Evolutionary conservation across 164 flowering plant genomes (phyloP), one percentile per base, ranked within the genome.

Genomic region (Aristolochia californica): DNA sequence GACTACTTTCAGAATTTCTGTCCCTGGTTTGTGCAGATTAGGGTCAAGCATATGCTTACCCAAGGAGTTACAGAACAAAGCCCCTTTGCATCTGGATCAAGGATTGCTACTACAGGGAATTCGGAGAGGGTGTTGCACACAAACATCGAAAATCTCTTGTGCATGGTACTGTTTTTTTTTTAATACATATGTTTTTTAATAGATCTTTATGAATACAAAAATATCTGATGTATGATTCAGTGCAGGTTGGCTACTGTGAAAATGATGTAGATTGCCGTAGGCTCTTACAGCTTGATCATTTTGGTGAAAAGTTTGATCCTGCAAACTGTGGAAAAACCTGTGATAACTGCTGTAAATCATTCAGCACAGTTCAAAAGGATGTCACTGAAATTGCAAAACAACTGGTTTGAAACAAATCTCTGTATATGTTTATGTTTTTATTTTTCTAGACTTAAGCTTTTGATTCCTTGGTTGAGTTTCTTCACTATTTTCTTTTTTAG

Each of bases 181-280:
- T 66, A 34, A 10, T 40, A 28, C 56, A 40, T 16, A 22, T 53
- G 28, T 48, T 47, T 57, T 26, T 48, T 45, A 40, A 20, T 9
- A 21, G 23, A 16, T 5, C 50, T n/a, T 54, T 49, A 63, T 15
- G 45, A 53, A 34, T 8, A 20, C 59, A 49, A 30, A 40, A 50
- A 12, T 62, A 9, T 43, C 5, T 47, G 14, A 26, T 26, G 34
- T 48, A 38, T 58, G 5, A 48, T 47, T 20, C 51, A 2, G 68
- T 71, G 58, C 87, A 90, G 96, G 97, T 94, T 58, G 78, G 95
- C 75, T 94, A 94, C 70, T 87, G 86, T 73, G 99, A 94, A 75
- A 90, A 94, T 72, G 91, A 83, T 66, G 96, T 83, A 51, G 99
- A 94, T 62, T 94, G 99, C 56, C 80, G 99, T 51, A 94, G 97